Evolutionary conservation across 1,284 basidiomycete genomes (phyloP), one percentile per base, ranked within the genome.

Genomic region (Sparassis latifolia): DNA sequence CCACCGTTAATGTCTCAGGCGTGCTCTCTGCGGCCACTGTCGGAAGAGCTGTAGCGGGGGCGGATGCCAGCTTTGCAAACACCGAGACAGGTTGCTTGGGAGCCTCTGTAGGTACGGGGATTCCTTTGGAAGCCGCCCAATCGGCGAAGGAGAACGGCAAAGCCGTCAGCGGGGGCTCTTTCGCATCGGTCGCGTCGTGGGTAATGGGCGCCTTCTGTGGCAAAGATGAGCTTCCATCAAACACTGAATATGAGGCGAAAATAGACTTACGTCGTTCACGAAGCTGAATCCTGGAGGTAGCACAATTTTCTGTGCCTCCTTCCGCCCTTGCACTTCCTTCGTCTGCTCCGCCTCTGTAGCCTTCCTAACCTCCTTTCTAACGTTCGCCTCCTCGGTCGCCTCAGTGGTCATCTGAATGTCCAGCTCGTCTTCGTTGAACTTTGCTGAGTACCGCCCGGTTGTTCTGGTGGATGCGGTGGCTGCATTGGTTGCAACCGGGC

Each of bases 71-170:
- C 37, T 54, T 52, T 5, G 9, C 29, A 28, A 32, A 47, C 4
- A 28, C 48, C 41, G 41, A 35, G 7, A 27, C 38, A 10, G 42
- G 42, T 6, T n/a, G 3, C 28, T 29, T 46, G 31, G n/a, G 44
- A 35, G 39, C 28, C 10, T 42, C 44, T 9, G 30, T 30, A 2
- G 49, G 39, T 20, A 50, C 12, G 6, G 48, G 30, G 2, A 51
- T 5, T 2, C 41, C 31, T 33, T 52, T 10, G 2, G 41, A 33
- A 1, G 49, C 42, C 3, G 42, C 31, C 27, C 74, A 52, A 53
- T 72, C 74, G 6, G 67, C 68, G 47, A 88, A 69, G 1, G 84
- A 84, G 63, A 87, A 88, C 6, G 85, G 85, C 50, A 88, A 69
- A 3, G 77, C 70, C 30, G 69, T 44, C 47, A 86, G 79, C 0